Conservation (phyloP, 352 stramenopile species). For the Phytophthora ramorum region DNA sequence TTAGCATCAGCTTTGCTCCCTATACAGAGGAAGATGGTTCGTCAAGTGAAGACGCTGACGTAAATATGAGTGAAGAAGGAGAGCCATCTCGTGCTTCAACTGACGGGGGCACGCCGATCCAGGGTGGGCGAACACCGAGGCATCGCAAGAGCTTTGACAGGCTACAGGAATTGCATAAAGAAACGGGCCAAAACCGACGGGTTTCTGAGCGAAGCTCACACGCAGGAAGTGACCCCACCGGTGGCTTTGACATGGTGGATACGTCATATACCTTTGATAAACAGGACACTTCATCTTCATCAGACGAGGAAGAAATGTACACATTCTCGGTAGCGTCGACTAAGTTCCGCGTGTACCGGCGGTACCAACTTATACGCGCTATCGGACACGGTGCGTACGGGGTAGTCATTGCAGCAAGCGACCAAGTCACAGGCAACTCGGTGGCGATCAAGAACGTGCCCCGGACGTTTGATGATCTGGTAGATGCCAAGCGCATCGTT, state of each 20-base stretch:
- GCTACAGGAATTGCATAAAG: conserved; percentile 74
- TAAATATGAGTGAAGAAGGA: conserved; percentile 27
- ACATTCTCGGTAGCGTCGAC: conserved; percentile 85
- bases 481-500: conserved; percentile 87
- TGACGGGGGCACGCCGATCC: conserved; percentile 26
- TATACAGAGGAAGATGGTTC: conserved; percentile 62
- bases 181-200: conserved; percentile 61
- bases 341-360: conserved; percentile 86
- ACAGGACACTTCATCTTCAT: conserved; percentile 19
- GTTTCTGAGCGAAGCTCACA: conserved; percentile 41
- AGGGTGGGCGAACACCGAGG: conserved; percentile 37
- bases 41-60: conserved; percentile 45
- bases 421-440: conserved; percentile 83
- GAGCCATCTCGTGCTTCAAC: conserved; percentile 27
- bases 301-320: conserved; percentile 75
- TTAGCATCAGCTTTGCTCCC: conserved; percentile 81
- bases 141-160: conserved; percentile 84
- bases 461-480: conserved; percentile 85
- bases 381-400: conserved; percentile 85
- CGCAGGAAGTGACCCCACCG: conserved; percentile 16
- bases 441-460: conserved; percentile 90
- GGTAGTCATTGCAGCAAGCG: conserved; percentile 80
- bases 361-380: conserved; percentile 83
- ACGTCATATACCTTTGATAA: conserved; percentile 12
- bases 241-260: conserved; percentile 32